These are phyloP conservation scores for Plasmodium gaboni DNA, from an alignment of 169 alveolate genomes.

Conservation along the genomic window DNA sequence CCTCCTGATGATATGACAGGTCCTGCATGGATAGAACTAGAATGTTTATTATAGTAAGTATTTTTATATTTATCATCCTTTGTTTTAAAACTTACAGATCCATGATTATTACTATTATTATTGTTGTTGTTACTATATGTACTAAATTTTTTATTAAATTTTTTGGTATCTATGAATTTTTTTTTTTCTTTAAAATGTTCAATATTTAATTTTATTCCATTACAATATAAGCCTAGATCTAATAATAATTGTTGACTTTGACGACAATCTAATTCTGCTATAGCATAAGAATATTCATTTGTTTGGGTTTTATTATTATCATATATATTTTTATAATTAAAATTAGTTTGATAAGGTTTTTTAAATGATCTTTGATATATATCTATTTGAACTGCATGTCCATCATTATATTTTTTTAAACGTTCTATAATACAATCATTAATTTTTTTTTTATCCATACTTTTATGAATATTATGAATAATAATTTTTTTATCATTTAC, in stretches of 20 bases:
- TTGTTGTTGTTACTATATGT: background rate
- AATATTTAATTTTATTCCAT: slow-evolving; percentile 64
- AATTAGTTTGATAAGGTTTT: slow-evolving; percentile 14
- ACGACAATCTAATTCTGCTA: slow-evolving; percentile 71
- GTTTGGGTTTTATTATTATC: slow-evolving; percentile 12
- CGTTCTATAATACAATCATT: slow-evolving; percentile 67
- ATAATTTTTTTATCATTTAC: slow-evolving; percentile 66
- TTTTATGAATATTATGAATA: slow-evolving; percentile 72
- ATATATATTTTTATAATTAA: slow-evolving; percentile 17
- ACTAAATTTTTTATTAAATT: slow-evolving; percentile 11
- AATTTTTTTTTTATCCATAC: slow-evolving; percentile 71
- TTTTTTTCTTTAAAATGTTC: slow-evolving; percentile 61
- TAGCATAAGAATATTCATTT: slow-evolving; percentile 54
- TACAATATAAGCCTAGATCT: slow-evolving; percentile 64
- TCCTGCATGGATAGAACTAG: too few species aligned
- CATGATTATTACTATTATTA: too few species aligned
- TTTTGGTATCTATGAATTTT: slow-evolving; percentile 19
- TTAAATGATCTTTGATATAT: slow-evolving; percentile 49
- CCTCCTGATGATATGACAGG: background rate
- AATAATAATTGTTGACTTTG: slow-evolving; percentile 64
- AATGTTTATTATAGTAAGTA: background rate
- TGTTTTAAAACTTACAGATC: slow-evolving; percentile 1
- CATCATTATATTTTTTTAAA: slow-evolving; percentile 65
- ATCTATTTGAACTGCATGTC: slow-evolving; percentile 76
- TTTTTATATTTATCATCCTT: slow-evolving; percentile 41